Evolutionary conservation across 1,284 basidiomycete species (phyloP).

Genomic region (Pisolithus thermaeus): DNA sequence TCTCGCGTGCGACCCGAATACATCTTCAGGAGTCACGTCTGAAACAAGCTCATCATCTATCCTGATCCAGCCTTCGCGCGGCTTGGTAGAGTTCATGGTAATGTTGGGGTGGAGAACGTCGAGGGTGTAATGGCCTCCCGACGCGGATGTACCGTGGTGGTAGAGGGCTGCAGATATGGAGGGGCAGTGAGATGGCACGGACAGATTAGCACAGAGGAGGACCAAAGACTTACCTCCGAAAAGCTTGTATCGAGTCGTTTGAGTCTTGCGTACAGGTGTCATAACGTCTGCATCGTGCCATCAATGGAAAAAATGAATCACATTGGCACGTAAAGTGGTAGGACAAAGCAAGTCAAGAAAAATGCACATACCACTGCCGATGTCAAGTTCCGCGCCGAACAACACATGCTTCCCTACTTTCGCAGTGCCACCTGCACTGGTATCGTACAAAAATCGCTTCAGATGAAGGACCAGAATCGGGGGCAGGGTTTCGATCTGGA

Average conservation of each 20-base stretch:
- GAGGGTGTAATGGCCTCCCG: slow-evolving; percentile 94
- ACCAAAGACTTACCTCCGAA: slow-evolving; percentile 68
- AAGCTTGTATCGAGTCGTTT: slow-evolving; percentile 68
- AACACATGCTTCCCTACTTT: slow-evolving; percentile 83
- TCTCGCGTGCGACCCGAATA: slow-evolving; percentile 56
- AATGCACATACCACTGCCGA: slow-evolving; percentile 54
- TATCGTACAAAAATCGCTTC: slow-evolving; percentile 91
- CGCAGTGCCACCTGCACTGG: slow-evolving; percentile 69
- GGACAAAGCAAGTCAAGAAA: not conserved
- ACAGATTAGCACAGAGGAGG: not conserved
- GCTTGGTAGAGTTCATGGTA: slow-evolving; percentile 34
- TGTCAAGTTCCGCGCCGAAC: slow-evolving; percentile 75
- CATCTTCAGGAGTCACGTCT: slow-evolving; percentile 72
- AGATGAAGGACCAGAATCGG: slow-evolving; percentile 87
- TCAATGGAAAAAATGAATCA: not conserved
- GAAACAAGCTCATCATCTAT: slow-evolving; percentile 92
- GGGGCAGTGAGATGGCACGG: not conserved
- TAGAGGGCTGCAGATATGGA: slow-evolving; percentile 63
- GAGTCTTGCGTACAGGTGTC: slow-evolving; percentile 47
- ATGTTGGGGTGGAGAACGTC: slow-evolving; percentile 81
- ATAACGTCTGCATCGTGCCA: slow-evolving; percentile 51
- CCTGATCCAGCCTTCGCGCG: slow-evolving; percentile 76
- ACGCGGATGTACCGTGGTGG: slow-evolving; percentile 89
- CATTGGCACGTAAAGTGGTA: not conserved
- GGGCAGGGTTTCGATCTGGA: slow-evolving; percentile 83